Evolutionary conservation across 2,329 filamentous ascomycete genomes (phyloP).

Genomic region (Aspergillus sp.): DNA sequence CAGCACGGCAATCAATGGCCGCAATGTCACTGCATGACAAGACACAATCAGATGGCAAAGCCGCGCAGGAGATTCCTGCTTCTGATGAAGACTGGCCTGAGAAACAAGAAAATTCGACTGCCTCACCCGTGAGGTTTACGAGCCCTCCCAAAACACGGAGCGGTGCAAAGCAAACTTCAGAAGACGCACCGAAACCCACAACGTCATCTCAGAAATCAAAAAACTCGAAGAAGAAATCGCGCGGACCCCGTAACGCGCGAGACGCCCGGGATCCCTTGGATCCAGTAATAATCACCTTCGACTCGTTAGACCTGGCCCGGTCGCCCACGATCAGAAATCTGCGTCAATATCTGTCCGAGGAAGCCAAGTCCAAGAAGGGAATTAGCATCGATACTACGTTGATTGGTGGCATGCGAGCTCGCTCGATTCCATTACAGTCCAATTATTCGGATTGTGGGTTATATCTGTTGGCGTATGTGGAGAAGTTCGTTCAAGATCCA

Average conservation of each 20-base stretch:
- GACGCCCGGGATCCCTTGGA: slow-evolving; percentile 43
- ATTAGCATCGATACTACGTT: slow-evolving; percentile 40
- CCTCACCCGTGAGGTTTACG: slow-evolving; percentile 11
- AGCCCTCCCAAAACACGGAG: slow-evolving; percentile 3
- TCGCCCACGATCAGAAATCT: slow-evolving; percentile 59
- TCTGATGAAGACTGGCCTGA: slow-evolving; percentile 24
- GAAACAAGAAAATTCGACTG: slow-evolving; percentile 19
- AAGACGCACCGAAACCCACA: slow-evolving; percentile 8
- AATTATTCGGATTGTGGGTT: slow-evolving; percentile 89
- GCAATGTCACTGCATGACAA: slow-evolving; percentile 24
- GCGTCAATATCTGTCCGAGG: slow-evolving; percentile 68
- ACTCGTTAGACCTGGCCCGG: slow-evolving; percentile 68
- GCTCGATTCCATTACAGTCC: slow-evolving; percentile 67
- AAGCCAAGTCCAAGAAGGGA: slow-evolving; percentile 59
- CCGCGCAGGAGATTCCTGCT: slow-evolving; percentile 2
- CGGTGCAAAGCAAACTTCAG: slow-evolving; percentile 3
- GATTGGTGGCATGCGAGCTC: slow-evolving; percentile 61
- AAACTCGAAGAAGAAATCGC: slow-evolving; percentile 23
- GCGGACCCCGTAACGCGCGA: slow-evolving; percentile 23
- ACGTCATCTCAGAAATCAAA: slow-evolving; percentile 9
- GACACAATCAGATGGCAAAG: not conserved
- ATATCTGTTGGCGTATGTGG: slow-evolving; percentile 76
- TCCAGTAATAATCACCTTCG: slow-evolving; percentile 74
- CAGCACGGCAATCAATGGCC: slow-evolving; percentile 18
- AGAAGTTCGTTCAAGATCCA: slow-evolving; percentile 71